A percentile compares a stretch with the other conserved stretches of the same genome.
These are phyloP conservation scores for Aplosporella prunicola DNA, from an alignment of 2,329 filamentous ascomycete species.

Conservation along the genomic window DNA sequence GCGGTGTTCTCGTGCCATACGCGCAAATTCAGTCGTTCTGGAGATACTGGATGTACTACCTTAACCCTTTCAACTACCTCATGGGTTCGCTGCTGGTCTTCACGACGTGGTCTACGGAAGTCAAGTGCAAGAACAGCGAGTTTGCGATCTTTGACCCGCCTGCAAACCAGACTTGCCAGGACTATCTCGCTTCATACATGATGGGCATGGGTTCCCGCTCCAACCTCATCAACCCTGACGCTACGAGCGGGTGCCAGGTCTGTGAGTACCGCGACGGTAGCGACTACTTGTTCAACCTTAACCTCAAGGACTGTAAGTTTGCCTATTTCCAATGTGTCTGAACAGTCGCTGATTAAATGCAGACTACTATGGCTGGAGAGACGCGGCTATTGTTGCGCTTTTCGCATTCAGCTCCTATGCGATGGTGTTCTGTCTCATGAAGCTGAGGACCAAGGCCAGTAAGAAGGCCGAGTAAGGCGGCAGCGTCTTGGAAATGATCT, in stretches of 20 bases:
- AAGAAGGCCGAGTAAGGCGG: conserved; percentile 30
- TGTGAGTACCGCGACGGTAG: conserved; percentile 50
- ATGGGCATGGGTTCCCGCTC: conserved; percentile 36
- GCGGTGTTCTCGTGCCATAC: conserved; percentile 28
- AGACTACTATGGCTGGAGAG: conserved; percentile 59
- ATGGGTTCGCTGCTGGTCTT: conserved; percentile 33
- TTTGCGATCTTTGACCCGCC: conserved; percentile 40
- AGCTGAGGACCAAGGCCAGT: conserved; percentile 31
- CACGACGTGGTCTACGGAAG: conserved; percentile 32
- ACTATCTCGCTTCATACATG: conserved; percentile 49
- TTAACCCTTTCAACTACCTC: conserved; percentile 36
- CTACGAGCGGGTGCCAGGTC: conserved; percentile 46
- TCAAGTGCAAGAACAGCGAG: conserved; percentile 28
- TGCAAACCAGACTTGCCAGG: conserved; percentile 44
- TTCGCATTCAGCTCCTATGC: conserved; percentile 48
- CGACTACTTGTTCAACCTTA: conserved; percentile 52
- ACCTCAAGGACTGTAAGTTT: conserved; percentile 40
- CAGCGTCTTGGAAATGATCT: no score
- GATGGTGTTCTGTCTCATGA: conserved; percentile 37
- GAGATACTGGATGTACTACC: conserved; percentile 32
- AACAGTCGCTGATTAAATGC: no score
- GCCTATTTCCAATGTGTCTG: no score
- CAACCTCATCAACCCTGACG: conserved; percentile 52
- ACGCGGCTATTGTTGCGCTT: conserved; percentile 50
- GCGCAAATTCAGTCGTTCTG: conserved; percentile 24